Evolutionary conservation across 805 yeast species (phyloP), one percentile per base, ranked within the genome.

Genomic region (Barnettozyma siamensis): DNA sequence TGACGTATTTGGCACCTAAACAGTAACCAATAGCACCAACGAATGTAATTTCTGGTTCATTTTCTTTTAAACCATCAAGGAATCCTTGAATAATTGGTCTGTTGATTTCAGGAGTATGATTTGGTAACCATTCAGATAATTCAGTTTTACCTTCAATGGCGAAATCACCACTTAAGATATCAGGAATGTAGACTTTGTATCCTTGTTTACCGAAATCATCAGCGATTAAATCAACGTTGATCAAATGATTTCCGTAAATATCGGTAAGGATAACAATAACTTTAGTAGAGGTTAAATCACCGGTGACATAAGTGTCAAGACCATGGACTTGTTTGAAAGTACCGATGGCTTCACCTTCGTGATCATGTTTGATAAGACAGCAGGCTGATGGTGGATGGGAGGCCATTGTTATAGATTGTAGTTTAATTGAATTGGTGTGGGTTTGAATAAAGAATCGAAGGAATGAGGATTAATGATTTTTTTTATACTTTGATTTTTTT

Each of bases 11-110:
- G 31, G 87, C 95, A 58, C 96, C 96, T 49, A 69, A 88, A 65
- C 96, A 88, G 67, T 87, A 79, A 19, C 96, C 96, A 43, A 82
- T 64, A 17, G 76, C 75, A 33, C 73, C 78, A 18, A 82, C 45
- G 49, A 69, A 76, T 39, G 66, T 59, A 15, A 76, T 75, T n/a
- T 63, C 63, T 41, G 29, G 13, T 26, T 62, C 58, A 42, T 72
- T 73, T 21, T 57, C 52, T 45, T 65, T 73, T 42, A 83, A 60
- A 8, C 54, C 55, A 2, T 57, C 51, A 44, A 82, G 54, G 51
- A 73, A 83, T 5, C 59, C 61, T 29, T 70, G 70, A 33, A 77
- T 72, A 33, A 78, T 58, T 15, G 75, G 75, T 28, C 53, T 53
- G 15, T 80, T 72, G 27, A 63, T 58, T n/a, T 69, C 78, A 32